These are phyloP conservation scores for Penicillium cataractarum DNA, from an alignment of 495 filamentous ascomycete genomes.

Conservation along the genomic window DNA sequence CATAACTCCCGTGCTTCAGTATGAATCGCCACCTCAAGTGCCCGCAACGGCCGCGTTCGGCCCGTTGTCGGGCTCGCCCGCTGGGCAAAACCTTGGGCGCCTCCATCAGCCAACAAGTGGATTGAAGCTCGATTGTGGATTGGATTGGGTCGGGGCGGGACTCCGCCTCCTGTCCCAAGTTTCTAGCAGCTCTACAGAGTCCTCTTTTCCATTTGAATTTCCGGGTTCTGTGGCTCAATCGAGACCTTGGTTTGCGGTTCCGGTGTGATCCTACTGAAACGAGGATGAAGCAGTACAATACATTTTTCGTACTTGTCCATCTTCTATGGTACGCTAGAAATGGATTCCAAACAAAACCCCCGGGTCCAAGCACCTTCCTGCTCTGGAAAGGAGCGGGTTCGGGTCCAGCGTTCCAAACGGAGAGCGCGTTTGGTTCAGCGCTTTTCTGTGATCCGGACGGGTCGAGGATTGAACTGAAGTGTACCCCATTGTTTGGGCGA, in stretches of 20 bases:
- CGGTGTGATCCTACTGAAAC: not conserved
- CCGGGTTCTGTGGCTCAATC: not conserved
- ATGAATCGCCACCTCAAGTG: slow-evolving; percentile 19
- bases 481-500: not conserved
- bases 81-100: slow-evolving; percentile 34
- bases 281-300: not conserved
- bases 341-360: not conserved
- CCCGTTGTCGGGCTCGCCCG: slow-evolving; percentile 40
- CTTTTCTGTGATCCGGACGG: not conserved
- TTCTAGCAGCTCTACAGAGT: not conserved
- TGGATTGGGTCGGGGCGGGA: slow-evolving; percentile 22
- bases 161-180: slow-evolving; percentile 21
- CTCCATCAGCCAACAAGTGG: slow-evolving; percentile 16
- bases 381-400: slow-evolving; percentile 22
- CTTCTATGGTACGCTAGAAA: not conserved
- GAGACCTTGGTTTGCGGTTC: not conserved
- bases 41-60: slow-evolving; percentile 33
- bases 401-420: slow-evolving; percentile 6
- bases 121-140: too few relatives aligned
- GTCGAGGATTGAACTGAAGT: not conserved
- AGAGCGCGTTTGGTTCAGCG: not conserved
- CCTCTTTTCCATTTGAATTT: not conserved
- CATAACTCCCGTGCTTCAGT: not conserved
- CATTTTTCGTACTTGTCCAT: not conserved
- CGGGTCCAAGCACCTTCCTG: slow-evolving; percentile 29